Evolutionary conservation across 352 stramenopile species (phyloP).

Genomic region (Plasmopara halstedii): DNA sequence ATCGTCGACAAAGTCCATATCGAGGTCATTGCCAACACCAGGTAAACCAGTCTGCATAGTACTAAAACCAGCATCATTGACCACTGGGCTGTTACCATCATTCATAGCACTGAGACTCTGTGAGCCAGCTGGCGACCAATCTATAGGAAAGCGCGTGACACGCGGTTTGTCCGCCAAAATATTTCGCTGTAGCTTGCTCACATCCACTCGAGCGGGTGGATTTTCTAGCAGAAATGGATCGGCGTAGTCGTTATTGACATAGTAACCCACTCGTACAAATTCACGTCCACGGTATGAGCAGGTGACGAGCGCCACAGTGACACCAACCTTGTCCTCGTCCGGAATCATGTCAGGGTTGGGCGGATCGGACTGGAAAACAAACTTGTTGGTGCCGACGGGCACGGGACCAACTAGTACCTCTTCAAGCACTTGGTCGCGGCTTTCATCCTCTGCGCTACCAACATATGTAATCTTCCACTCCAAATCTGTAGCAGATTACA

Average conservation of each 20-base stretch:
- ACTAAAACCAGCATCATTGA: conserved; percentile 12
- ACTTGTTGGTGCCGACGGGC: conserved; percentile 97
- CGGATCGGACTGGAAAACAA: conserved; percentile 95
- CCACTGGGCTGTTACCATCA: conserved; percentile 19
- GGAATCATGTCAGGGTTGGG: conserved; percentile 90
- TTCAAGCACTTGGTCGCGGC: conserved; percentile 95
- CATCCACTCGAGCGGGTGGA: conserved; percentile 71
- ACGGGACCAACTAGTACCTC: conserved; percentile 98
- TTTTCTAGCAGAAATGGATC: conserved; percentile 85
- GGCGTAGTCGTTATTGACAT: conserved; percentile 99
- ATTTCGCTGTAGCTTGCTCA: conserved; percentile 92
- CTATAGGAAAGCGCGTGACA: conserved; percentile 93
- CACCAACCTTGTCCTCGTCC: conserved; percentile 95
- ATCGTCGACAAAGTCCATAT: conserved; percentile 77
- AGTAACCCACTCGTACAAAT: conserved; percentile 96
- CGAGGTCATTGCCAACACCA: conserved; percentile 26
- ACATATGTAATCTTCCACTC: conserved; percentile 99
- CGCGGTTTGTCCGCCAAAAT: conserved; percentile 97
- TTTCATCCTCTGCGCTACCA: conserved; percentile 92
- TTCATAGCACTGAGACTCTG: conserved; percentile 39
- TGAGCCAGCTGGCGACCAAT: conserved; percentile 83
- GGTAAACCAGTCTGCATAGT: conserved; percentile 14
- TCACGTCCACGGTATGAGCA: conserved; percentile 96
- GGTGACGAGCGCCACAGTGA: conserved; percentile 98
- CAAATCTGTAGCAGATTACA: conserved; percentile 70